Base-by-base conservation (phyloP, 2,329 filamentous ascomycete genomes). In the Zalaria obscura region DNA sequence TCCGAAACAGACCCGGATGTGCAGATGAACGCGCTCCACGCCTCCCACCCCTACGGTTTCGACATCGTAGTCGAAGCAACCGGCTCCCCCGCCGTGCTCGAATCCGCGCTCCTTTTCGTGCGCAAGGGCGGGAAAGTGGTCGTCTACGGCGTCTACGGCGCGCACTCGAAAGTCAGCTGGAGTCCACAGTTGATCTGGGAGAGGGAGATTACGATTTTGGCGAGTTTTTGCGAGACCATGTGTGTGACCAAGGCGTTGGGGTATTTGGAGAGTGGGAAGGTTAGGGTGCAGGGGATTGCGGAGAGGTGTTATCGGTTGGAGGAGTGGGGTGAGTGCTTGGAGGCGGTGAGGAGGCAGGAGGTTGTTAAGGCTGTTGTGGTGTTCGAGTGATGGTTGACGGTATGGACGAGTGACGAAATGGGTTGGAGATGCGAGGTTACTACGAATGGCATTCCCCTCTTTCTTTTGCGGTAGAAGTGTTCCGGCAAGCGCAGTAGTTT, bases 301-400 rank as follows among this genome's bases (percentile, higher is more conserved):
- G 82, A 83, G 63, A 83, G 82, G 66, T 73, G 69, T 4, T 85
- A 78, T 65, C 78, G 71, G 62, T 66, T 84, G n/a, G 79, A 85
- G 55, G 70, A 84, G 56, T 84, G 78, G 71, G 75, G 66, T 36
- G 75, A 82, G 56, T 80, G 78, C 46, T 63, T 85, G 49, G 75
- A 83, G 58, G 71, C 74, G 43, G 83, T 85, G 67, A 75, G 70
- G 53, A 78, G 81, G 63, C 83, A 83, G 68, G 73, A 65, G 40
- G 79, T 78, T 45, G 82, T 85, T 56, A 85, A 85, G 68, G 79
- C 79, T 40, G 78, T 76, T 10, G 83, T 85, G 41, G 44, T 46
- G 5, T 46, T 43, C 36, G 38, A 43, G 18, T 18, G 18, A 18
- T 18, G 18, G 18, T 18, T 18, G 18, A 18, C 18, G 18, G 18